phyloP scores from a whole-genome alignment of 768 basidiomycete species.

The Amanita polypyramis region DNA sequence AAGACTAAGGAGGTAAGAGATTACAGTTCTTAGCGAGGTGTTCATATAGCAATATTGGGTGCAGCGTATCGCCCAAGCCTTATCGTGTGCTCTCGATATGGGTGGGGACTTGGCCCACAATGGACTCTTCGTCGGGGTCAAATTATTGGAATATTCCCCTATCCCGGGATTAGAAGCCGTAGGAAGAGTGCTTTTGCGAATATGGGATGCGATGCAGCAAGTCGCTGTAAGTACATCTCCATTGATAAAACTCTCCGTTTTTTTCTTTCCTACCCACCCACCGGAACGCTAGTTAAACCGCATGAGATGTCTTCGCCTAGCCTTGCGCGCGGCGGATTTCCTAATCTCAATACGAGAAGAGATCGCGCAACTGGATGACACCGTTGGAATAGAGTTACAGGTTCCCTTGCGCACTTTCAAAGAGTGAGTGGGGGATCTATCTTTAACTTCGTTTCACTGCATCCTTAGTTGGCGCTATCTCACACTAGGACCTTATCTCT shows the following conservation, averaged over 20 bases:
- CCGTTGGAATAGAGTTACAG: conserved; percentile 31
- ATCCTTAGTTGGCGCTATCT: not conserved
- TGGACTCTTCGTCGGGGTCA: conserved; percentile 22
- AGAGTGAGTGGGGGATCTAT: conserved; percentile 22
- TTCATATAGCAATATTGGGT: not conserved
- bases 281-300: conserved; percentile 38
- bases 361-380: conserved; percentile 32
- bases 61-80: conserved; percentile 20
- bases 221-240: conserved; percentile 38
- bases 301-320: conserved; percentile 48
- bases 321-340: conserved; percentile 49
- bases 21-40: not conserved
- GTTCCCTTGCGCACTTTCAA: conserved; percentile 36
- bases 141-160: conserved; percentile 35
- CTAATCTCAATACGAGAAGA: conserved; percentile 47
- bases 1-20: conserved; percentile 20
- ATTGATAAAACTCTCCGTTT: not conserved
- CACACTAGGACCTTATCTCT: not conserved
- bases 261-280: not conserved
- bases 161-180: conserved; percentile 39
- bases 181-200: conserved; percentile 33
- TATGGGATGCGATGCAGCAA: conserved; percentile 47
- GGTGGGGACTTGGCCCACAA: conserved; percentile 25
- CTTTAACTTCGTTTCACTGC: not conserved
- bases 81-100: conserved; percentile 22